Evolutionary conservation across 2,329 filamentous ascomycete species (phyloP), one percentile per base, ranked within the genome.

Genomic region (Cryphonectria carpinicola): DNA sequence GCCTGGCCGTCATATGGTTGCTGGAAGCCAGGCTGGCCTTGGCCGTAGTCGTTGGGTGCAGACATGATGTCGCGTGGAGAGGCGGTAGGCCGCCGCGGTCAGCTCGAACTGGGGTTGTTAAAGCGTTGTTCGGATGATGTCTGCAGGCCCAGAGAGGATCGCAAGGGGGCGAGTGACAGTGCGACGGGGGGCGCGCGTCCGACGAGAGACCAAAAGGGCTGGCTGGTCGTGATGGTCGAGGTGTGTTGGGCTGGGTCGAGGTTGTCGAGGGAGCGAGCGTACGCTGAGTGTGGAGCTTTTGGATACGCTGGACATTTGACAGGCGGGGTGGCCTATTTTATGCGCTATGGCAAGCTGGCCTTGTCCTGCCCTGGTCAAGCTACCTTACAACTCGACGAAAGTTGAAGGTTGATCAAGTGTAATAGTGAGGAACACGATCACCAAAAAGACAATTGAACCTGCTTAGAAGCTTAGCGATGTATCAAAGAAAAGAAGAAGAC

Each of bases 21-120:
- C 65, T 82, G 77, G 73, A 84, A 83, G 65, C 80, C 78, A 67
- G 77, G 72, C 68, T 76, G 75, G 73, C 82, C 83, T 75, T 87
- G 84, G 80, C 84, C 84, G 78, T 87, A 86, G 79, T 88, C 85
- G 76, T 83, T 82, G 73, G 85, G 86, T 76, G 86, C 86, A 77
- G 87, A 87, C 87, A 89, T 89, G 79, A 77, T 82, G 76, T 77
- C 75, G 77, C 76, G 74, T 39, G 65, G 46, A 68, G 70, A 68
- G 63, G 65, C 65, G 77, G 74, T 73, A 28, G 63, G 71, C 70
- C 71, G 69, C 70, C 39, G 63, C 67, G 70, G 49, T 74, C 68
- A 70, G 73, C 62, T 75, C 72, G 76, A 74, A 74, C 74, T 73
- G 71, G 7, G 71, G 65, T 67, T 71, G 71, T 63, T 71, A 67